Conservation (phyloP, 192 early-diverging fungal species). For the Coemansia sp. region DNA sequence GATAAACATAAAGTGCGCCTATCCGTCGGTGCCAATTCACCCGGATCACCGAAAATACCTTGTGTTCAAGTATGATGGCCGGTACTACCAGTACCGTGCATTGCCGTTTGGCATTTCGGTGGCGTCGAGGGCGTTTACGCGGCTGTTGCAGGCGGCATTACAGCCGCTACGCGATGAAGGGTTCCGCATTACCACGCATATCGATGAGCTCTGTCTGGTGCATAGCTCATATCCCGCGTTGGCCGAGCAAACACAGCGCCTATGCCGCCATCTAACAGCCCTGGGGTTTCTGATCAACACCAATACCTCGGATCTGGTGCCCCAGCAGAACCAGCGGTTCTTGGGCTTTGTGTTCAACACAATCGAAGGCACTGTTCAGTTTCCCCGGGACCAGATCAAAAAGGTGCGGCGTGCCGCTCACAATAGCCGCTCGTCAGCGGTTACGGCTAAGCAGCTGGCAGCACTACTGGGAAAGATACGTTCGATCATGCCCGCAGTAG, state of each 20-base stretch:
- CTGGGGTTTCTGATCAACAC: conserved; percentile 49
- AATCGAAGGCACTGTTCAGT: conserved; percentile 25
- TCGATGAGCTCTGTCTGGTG: conserved; percentile 49
- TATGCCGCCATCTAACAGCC: conserved; percentile 35
- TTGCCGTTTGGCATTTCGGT: conserved; percentile 52
- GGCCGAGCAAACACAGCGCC: conserved; percentile 23
- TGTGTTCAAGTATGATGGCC: conserved; percentile 47
- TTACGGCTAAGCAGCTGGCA: conserved; percentile 51
- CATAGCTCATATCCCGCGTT: conserved; percentile 26
- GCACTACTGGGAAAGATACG: conserved; percentile 46
- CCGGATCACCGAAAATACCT: conserved; percentile 38
- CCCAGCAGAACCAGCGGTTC: conserved; percentile 52
- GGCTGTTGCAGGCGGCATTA: conserved; percentile 46
- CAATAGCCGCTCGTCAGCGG: conserved; percentile 22
- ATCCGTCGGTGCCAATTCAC: conserved; percentile 48
- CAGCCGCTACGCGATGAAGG: conserved; percentile 42
- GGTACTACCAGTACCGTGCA: conserved; percentile 51
- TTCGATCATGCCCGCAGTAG: conserved; percentile 47
- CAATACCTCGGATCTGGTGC: conserved; percentile 39
- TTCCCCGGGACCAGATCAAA: conserved; percentile 50
- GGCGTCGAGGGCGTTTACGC: conserved; percentile 41
- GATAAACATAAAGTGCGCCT: conserved; percentile 51
- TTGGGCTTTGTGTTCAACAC: conserved; percentile 53
- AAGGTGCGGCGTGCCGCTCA: conserved; percentile 46
- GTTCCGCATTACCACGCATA: conserved; percentile 41